Conservation (phyloP, 306 rosid genomes). For the Lathyrus aphaca region DNA sequence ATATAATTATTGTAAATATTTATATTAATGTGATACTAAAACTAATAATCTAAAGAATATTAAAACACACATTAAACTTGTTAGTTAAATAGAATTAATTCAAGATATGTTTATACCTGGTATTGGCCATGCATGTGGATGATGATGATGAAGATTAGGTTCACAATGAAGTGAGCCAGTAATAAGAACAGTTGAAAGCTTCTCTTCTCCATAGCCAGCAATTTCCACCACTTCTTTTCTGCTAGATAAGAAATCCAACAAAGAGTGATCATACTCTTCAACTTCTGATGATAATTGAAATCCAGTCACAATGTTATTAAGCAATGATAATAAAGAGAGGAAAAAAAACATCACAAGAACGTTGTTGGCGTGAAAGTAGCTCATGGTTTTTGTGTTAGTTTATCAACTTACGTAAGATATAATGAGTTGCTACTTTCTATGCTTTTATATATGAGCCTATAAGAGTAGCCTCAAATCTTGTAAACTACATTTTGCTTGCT, state of each 20-base stretch:
- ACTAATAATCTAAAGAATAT: not conserved
- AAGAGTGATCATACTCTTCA: conserved; percentile 16
- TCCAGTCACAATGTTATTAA: conserved; percentile 18
- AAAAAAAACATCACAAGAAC: conserved; percentile 22
- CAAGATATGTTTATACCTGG: conserved; percentile 51
- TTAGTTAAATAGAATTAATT: too few species aligned
- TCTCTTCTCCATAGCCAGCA: conserved; percentile 96
- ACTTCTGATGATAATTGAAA: conserved; percentile 6
- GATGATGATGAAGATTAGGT: conserved; percentile 10
- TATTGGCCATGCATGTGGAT: conserved; percentile 72
- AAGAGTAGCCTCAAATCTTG: conserved; percentile 4
- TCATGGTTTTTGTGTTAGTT: conserved; percentile 45
- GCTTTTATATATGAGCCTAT: conserved; percentile 21
- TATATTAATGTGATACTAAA: not conserved
- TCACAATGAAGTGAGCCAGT: conserved; percentile 75
- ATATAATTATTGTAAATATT: not conserved
- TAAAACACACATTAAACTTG: not conserved
- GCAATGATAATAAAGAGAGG: conserved; percentile 2
- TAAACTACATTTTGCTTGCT: conserved; percentile 38
- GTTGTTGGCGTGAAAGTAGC: conserved; percentile 41
- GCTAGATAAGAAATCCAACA: conserved; percentile 49
- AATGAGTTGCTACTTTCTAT: conserved; percentile 15
- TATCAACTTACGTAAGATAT: conserved; percentile 13
- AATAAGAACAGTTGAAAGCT: conserved; percentile 85
- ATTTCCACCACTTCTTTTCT: conserved; percentile 65